phyloP scores from a whole-genome alignment of 2,329 filamentous ascomycete species.

The Boeremia exigua region DNA sequence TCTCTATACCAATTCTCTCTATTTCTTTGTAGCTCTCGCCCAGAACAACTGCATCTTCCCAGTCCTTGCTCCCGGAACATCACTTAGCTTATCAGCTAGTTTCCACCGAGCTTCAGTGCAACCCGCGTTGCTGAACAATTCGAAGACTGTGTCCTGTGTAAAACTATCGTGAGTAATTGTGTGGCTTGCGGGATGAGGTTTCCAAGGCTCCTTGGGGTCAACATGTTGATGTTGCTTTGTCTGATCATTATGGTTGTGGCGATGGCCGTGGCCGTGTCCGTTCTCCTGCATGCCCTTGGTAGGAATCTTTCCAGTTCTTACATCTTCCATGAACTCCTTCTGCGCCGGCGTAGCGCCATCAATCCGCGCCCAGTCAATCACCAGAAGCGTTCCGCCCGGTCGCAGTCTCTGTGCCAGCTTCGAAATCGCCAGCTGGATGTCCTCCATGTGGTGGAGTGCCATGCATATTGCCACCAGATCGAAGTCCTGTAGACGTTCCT shows the following conservation, averaged over 20 bases:
- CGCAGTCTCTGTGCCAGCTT: background rate
- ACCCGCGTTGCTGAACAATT: background rate
- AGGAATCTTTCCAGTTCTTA: background rate
- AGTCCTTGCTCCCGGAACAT: background rate
- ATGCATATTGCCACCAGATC: background rate
- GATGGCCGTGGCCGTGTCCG: background rate
- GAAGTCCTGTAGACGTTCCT: background rate
- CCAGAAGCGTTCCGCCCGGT: background rate
- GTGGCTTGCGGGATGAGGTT: background rate
- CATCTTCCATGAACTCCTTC: background rate
- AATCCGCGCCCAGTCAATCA: background rate
- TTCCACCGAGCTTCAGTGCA: background rate
- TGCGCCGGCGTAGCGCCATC: background rate
- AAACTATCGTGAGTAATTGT: background rate
- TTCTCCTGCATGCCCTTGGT: background rate
- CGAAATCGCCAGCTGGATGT: background rate
- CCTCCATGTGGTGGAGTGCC: background rate
- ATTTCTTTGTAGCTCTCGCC: background rate
- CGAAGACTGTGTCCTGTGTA: background rate
- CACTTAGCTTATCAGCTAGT: background rate
- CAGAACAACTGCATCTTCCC: background rate
- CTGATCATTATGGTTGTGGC: background rate
- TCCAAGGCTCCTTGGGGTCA: background rate
- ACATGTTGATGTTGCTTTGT: background rate
- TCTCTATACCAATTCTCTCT: background rate